phyloP scores from a whole-genome alignment of 805 yeast genomes.

The Saccharomycopsis javanensis region DNA sequence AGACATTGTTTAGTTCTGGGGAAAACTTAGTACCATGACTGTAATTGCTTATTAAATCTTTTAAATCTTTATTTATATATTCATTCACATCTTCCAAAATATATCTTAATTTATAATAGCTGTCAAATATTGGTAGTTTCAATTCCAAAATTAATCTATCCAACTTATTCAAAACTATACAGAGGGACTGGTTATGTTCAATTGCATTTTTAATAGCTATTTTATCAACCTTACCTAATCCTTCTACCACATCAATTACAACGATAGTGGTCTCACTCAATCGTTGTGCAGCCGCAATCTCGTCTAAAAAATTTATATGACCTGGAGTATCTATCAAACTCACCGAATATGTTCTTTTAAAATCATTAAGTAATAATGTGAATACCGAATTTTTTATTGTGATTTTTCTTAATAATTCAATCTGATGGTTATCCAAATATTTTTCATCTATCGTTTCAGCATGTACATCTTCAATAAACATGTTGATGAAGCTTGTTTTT shows the following conservation, averaged over 20 bases:
- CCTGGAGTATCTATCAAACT: conserved; percentile 88
- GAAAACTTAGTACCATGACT: conserved; percentile 32
- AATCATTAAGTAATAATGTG: conserved; percentile 46
- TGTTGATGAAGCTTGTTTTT: conserved; percentile 69
- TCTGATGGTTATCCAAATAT: conserved; percentile 60
- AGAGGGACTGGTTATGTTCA: conserved; percentile 39
- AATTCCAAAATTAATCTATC: conserved; percentile 81
- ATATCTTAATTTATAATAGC: conserved; percentile 56
- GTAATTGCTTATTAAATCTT: conserved; percentile 24
- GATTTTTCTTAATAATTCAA: conserved; percentile 64
- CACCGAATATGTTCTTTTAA: conserved; percentile 44
- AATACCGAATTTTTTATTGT: conserved; percentile 56
- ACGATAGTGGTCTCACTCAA: conserved; percentile 58
- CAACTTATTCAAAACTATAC: conserved; percentile 65
- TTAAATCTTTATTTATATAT: conserved; percentile 29
- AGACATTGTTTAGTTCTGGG: conserved; percentile 56
- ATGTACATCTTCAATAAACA: conserved; percentile 63
- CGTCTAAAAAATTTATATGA: conserved; percentile 76
- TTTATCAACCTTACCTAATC: conserved; percentile 51
- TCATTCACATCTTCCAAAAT: conserved; percentile 57
- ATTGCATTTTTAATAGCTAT: conserved; percentile 44
- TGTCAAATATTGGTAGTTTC: conserved; percentile 61
- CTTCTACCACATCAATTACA: conserved; percentile 82
- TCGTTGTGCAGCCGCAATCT: conserved; percentile 45
- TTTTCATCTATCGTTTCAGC: conserved; percentile 25